A percentile compares a stretch with the other conserved stretches of the same genome.
These are phyloP conservation scores for Dothiorella sarmentorum DNA, from an alignment of 2,329 filamentous ascomycete genomes.

Conservation along the genomic window DNA sequence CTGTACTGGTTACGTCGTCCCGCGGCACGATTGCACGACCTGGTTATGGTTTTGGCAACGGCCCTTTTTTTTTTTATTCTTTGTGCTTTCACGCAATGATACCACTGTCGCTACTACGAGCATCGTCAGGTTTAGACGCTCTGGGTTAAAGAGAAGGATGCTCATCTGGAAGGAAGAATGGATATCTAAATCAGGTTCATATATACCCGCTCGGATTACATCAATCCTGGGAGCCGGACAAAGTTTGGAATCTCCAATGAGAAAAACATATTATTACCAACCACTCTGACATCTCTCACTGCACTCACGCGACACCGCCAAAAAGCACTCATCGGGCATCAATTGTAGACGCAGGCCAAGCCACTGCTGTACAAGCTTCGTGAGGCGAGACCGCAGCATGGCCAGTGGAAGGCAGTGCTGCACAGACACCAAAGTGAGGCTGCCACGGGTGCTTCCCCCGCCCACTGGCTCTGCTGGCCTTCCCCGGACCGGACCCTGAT, in stretches of 20 bases:
- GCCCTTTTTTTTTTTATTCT: neutral
- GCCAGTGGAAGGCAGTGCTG: too few species aligned
- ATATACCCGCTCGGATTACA: slow-evolving; percentile 2
- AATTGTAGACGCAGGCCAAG: too few species aligned
- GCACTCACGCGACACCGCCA: too few species aligned
- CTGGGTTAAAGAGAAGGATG: slow-evolving; percentile 6
- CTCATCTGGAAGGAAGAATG: neutral
- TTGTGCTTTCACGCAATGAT: slow-evolving; percentile 11
- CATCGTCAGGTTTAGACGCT: slow-evolving; percentile 6
- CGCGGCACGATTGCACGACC: slow-evolving; percentile 2
- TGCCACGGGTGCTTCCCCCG: too few species aligned
- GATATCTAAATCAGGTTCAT: neutral
- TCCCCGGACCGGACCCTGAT: neutral
- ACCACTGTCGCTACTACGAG: slow-evolving; percentile 14
- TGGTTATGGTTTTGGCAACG: too few species aligned
- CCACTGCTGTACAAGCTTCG: too few species aligned
- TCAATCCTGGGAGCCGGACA: neutral
- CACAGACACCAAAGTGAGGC: too few species aligned
- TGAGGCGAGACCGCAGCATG: too few species aligned
- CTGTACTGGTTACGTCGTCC: slow-evolving; percentile 13
- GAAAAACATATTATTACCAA: neutral
- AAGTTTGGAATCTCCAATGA: neutral
- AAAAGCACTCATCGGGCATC: too few species aligned
- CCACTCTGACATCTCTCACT: neutral
- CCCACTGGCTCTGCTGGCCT: too few species aligned